Evolutionary conservation across 257 asterid genomes (phyloP), one percentile per base, ranked within the genome.

Genomic region (Solanum pennellii): DNA sequence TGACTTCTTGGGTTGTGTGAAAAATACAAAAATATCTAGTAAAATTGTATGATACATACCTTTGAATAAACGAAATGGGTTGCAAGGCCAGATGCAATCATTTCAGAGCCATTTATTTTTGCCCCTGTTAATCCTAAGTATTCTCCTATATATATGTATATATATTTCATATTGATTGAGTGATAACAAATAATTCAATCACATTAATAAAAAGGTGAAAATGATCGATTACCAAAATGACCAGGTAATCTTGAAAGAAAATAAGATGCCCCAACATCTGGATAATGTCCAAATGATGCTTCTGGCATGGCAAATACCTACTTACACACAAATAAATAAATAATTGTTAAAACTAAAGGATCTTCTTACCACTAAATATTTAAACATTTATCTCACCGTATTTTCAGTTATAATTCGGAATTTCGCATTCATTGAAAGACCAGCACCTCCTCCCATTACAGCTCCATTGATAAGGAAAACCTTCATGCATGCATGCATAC

Each of bases 11-110:
- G 45, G 12, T 42, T 42, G 45, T 42, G 45, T 10, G 45, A 42
- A 12, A 42, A 42, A 42, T 42, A 9, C 3, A 42, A 42, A 42
- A 37, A 37, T 37, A 37, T 37, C 39, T 37, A 37, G 9, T 68
- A 15, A 12, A 42, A 33, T 23, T 41, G 12, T 44, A 25, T 25
- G 49, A 45, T 87, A 88, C 92, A 45, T 87, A 88, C 92, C 92
- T 90, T 66, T 8, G 92, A 88, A 29, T 65, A 80, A 33, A 88
- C 90, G 75, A 83, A 90, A 83, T 90, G 92, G 75, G 92, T 90
- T 66, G 87, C 92, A n/a, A 90, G 90, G 47, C 92, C 92, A 72
- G 87, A 90, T 3, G 89, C 73, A 83, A 90, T 42, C 92, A 90
- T 90, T 47, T 88, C 90, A 1, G 56, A n/a, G 31, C 92, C 90